A percentile compares a stretch with the other conserved stretches of the same genome.
phyloP scores from a whole-genome alignment of 176 grass and related monocot genomes.

The Thalia dealbata region DNA sequence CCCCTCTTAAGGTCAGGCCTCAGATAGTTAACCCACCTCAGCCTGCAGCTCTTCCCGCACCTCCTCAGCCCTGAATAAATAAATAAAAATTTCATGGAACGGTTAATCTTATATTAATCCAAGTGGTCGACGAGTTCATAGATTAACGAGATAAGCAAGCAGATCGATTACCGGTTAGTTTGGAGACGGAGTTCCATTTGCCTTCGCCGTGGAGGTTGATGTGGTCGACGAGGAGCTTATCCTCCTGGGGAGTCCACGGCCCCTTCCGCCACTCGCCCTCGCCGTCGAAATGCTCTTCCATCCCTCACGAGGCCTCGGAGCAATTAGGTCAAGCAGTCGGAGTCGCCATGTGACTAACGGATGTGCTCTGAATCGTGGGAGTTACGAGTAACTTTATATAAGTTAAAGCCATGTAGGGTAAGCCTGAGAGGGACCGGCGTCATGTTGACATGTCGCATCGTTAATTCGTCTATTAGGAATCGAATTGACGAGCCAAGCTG shows the following conservation, averaged over 20 bases:
- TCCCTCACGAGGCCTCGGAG: too few relatives aligned
- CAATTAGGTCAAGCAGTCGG: too few relatives aligned
- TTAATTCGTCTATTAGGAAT: too few relatives aligned
- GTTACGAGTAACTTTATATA: background rate
- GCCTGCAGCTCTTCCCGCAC: constrained; percentile 15
- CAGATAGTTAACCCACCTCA: constrained; percentile 21
- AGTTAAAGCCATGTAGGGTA: too few relatives aligned
- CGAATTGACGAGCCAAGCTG: background rate
- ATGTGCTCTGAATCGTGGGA: too few relatives aligned
- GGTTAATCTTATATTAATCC: too few relatives aligned
- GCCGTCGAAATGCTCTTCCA: background rate
- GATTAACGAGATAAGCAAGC: background rate
- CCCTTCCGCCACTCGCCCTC: constrained; percentile 81
- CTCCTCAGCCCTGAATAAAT: background rate
- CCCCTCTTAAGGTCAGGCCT: constrained; percentile 17
- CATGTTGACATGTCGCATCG: too few relatives aligned
- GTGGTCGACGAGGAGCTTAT: constrained; percentile 62
- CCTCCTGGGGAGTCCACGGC: constrained; percentile 82
- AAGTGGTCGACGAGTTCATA: too few relatives aligned
- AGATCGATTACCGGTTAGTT: constrained; percentile 41
- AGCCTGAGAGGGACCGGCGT: too few relatives aligned
- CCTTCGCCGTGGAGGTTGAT: constrained; percentile 81
- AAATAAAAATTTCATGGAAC: background rate
- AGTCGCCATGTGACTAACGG: too few relatives aligned
- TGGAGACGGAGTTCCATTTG: constrained; percentile 85